These are phyloP conservation scores for Fusarium sp. DNA, from an alignment of 2,329 filamentous ascomycete species.

Conservation along the genomic window DNA sequence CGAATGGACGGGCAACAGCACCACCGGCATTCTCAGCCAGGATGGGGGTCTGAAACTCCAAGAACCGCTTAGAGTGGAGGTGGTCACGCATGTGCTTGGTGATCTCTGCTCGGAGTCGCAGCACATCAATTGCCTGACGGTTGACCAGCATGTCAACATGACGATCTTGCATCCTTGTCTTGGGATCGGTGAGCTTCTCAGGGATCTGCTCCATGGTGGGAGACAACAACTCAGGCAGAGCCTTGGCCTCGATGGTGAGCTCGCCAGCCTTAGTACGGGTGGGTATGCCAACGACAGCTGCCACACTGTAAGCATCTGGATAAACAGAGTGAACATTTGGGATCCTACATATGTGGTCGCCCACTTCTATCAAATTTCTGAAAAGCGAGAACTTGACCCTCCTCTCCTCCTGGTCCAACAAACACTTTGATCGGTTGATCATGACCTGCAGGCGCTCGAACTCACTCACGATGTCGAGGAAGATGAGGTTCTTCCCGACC, in stretches of 20 bases:
- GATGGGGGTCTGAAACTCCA: constrained; percentile 93
- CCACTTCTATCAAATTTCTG: constrained; percentile 76
- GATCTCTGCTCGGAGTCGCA: constrained; percentile 80
- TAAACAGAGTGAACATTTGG: constrained; percentile 31
- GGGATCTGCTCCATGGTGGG: constrained; percentile 86
- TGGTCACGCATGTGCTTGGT: constrained; percentile 80
- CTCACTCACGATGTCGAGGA: constrained; percentile 83
- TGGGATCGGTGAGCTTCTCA: constrained; percentile 73
- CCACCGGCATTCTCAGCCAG: constrained; percentile 86
- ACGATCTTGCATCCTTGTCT: constrained; percentile 79
- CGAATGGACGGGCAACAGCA: constrained; percentile 87
- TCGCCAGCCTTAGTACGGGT: constrained; percentile 79
- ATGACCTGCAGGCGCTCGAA: constrained; percentile 80
- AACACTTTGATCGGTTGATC: constrained; percentile 71
- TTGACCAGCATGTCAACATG: constrained; percentile 91
- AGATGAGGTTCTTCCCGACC: constrained; percentile 82
- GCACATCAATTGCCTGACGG: constrained; percentile 71
- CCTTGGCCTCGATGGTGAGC: constrained; percentile 76
- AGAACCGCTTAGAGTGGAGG: constrained; percentile 77
- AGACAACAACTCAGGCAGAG: constrained; percentile 78
- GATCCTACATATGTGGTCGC: constrained; percentile 84
- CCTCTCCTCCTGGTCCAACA: constrained; percentile 50
- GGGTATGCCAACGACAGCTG: constrained; percentile 77
- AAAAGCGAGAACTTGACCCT: constrained; percentile 67
- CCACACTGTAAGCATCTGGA: constrained; percentile 43